Evolutionary conservation across 768 basidiomycete species (phyloP).

Genomic region (Megacollybia marginata): DNA sequence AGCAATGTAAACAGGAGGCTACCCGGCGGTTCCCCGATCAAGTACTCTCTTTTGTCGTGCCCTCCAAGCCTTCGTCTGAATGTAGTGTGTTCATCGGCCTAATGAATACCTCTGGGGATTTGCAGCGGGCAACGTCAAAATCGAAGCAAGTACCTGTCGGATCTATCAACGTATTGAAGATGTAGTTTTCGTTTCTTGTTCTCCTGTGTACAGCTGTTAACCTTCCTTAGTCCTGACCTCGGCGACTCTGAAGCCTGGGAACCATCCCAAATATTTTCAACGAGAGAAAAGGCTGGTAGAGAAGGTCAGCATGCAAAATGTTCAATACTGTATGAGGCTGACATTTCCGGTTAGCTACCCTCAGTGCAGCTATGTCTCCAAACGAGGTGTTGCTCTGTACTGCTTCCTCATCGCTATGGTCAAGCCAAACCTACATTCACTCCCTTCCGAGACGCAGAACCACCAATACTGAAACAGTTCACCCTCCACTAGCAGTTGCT

Average conservation of each 20-base stretch:
- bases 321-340: background rate
- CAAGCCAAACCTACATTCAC: constrained; percentile 34
- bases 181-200: constrained; percentile 33
- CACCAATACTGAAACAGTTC: background rate
- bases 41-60: constrained; percentile 38
- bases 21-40: constrained; percentile 35
- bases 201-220: background rate
- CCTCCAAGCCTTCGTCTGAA: constrained; percentile 20
- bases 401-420: constrained; percentile 35
- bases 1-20: constrained; percentile 26
- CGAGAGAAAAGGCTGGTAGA: constrained; percentile 33
- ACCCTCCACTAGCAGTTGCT: constrained; percentile 19
- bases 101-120: constrained; percentile 37
- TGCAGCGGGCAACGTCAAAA: constrained; percentile 22
- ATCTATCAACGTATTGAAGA: constrained; percentile 37
- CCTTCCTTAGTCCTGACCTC: constrained; percentile 41
- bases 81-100: constrained; percentile 39
- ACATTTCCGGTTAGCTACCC: constrained; percentile 39
- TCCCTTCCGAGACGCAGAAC: constrained; percentile 29
- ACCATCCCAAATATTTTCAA: constrained; percentile 34
- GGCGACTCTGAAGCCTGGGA: constrained; percentile 46
- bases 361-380: constrained; percentile 48
- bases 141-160: constrained; percentile 40
- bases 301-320: constrained; percentile 34
- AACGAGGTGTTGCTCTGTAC: constrained; percentile 52